These are phyloP conservation scores for Baudoinia panamericana DNA, from an alignment of 495 filamentous ascomycete genomes.

Conservation along the genomic window DNA sequence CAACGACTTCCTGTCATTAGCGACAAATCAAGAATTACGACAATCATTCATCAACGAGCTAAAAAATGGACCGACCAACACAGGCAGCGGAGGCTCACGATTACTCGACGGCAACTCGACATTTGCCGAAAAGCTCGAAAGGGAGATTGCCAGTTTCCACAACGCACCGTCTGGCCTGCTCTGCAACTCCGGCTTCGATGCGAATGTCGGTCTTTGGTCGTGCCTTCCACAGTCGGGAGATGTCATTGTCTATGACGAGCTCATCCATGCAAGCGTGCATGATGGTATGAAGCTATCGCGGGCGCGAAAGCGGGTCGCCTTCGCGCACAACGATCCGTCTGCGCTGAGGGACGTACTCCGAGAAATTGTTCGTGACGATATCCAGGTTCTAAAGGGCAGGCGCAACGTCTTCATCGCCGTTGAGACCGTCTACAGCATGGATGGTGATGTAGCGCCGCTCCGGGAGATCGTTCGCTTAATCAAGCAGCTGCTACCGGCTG, in stretches of 20 bases:
- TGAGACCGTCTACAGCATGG: constrained; percentile 76
- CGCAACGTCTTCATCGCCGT: constrained; percentile 52
- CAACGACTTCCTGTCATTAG: constrained; percentile 51
- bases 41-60: constrained; percentile 35
- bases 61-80: constrained; percentile 14
- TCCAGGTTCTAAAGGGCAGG: constrained; percentile 27
- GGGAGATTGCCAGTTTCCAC: constrained; percentile 52
- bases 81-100: constrained; percentile 48
- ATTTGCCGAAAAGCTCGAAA: constrained; percentile 51
- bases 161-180: constrained; percentile 50
- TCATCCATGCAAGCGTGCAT: constrained; percentile 64
- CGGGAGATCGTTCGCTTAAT: constrained; percentile 43
- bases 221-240: constrained; percentile 58
- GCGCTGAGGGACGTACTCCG: constrained; percentile 33
- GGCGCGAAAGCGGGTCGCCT: constrained; percentile 37
- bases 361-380: constrained; percentile 26
- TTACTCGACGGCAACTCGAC: constrained; percentile 57
- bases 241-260: constrained; percentile 56
- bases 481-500: constrained; percentile 40
- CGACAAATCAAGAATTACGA: constrained; percentile 33
- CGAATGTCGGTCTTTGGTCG: constrained; percentile 55
- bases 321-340: constrained; percentile 47
- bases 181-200: constrained; percentile 69
- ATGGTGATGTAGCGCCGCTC: constrained; percentile 60
- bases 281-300: constrained; percentile 63